A percentile compares a stretch with the other conserved stretches of the same genome.
Evolutionary conservation across 805 yeast genomes (phyloP).

Genomic region (Nematodospora valgi): DNA sequence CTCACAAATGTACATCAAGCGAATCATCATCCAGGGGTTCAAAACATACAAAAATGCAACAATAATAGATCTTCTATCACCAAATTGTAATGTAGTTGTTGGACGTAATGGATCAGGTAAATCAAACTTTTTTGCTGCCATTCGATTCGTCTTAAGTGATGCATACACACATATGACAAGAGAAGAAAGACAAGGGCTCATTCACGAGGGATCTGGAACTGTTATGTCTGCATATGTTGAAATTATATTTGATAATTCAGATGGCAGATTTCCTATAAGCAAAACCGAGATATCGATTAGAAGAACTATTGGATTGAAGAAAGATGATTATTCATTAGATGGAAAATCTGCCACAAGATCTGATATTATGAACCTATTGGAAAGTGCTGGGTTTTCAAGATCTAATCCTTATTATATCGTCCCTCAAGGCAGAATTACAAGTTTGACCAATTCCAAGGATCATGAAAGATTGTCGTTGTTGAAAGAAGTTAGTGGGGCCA

Average conservation of each 20-base stretch:
- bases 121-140: constrained; percentile 92
- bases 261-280: constrained; percentile 67
- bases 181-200: constrained; percentile 81
- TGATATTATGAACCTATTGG: constrained; percentile 78
- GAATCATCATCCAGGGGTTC: constrained; percentile 84
- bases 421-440: constrained; percentile 91
- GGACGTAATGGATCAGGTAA: constrained; percentile 98
- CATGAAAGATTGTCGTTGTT: constrained; percentile 71
- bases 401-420: constrained; percentile 94
- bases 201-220: constrained; percentile 88
- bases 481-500: constrained; percentile 94
- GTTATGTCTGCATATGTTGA: constrained; percentile 94
- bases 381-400: constrained; percentile 88
- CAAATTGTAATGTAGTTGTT: constrained; percentile 76
- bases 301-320: constrained; percentile 89
- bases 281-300: constrained; percentile 69
- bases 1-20: constrained; percentile 35
- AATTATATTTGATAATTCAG: constrained; percentile 78
- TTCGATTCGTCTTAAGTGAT: constrained; percentile 86
- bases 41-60: constrained; percentile 88
- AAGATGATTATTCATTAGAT: constrained; percentile 87
- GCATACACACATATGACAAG: constrained; percentile 80
- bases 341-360: constrained; percentile 73
- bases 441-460: constrained; percentile 86
- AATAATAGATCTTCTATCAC: constrained; percentile 69